Evolutionary conservation across 768 basidiomycete species (phyloP).

Genomic region (Termitomyces sp.): DNA sequence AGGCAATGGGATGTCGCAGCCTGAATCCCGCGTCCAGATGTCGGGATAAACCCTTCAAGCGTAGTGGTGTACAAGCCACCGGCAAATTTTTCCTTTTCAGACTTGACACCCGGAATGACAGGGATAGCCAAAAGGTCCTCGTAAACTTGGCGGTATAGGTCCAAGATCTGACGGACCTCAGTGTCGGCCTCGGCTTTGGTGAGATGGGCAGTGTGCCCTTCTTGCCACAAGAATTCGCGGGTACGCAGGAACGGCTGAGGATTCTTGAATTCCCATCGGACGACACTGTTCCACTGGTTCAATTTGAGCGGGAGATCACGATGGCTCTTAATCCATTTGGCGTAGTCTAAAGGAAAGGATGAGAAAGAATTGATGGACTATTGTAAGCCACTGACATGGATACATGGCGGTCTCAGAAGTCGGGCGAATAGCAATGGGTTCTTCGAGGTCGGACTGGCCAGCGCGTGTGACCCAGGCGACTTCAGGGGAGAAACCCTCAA

Average conservation of each 20-base stretch:
- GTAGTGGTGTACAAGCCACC: constrained; percentile 98
- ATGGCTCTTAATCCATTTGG: constrained; percentile 98
- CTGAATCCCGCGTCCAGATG: constrained; percentile 96
- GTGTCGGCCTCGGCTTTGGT: constrained; percentile 85
- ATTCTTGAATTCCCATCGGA: constrained; percentile 99
- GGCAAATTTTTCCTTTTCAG: constrained; percentile 99
- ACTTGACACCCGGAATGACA: constrained; percentile 94
- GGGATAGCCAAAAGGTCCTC: constrained; percentile 97
- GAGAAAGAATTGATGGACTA: not conserved
- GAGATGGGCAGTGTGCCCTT: constrained; percentile 94
- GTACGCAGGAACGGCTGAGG: constrained; percentile 99
- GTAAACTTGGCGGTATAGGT: constrained; percentile 92
- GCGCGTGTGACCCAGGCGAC: constrained; percentile 99
- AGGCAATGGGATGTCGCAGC: constrained; percentile 97
- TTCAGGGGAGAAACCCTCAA: constrained; percentile 98
- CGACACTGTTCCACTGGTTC: constrained; percentile 99
- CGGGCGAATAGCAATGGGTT: constrained; percentile 96
- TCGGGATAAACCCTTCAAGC: constrained; percentile 95
- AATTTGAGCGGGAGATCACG: constrained; percentile 95
- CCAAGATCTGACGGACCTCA: constrained; percentile 92
- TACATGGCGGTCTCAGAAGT: constrained; percentile 99
- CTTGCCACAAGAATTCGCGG: constrained; percentile 99
- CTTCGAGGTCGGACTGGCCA: constrained; percentile 89
- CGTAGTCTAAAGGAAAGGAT: constrained; percentile 63
- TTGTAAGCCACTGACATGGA: constrained; percentile 59